Evolutionary conservation across 768 basidiomycete genomes (phyloP), one percentile per base, ranked within the genome.

Genomic region (Boletus tylopilopsis): DNA sequence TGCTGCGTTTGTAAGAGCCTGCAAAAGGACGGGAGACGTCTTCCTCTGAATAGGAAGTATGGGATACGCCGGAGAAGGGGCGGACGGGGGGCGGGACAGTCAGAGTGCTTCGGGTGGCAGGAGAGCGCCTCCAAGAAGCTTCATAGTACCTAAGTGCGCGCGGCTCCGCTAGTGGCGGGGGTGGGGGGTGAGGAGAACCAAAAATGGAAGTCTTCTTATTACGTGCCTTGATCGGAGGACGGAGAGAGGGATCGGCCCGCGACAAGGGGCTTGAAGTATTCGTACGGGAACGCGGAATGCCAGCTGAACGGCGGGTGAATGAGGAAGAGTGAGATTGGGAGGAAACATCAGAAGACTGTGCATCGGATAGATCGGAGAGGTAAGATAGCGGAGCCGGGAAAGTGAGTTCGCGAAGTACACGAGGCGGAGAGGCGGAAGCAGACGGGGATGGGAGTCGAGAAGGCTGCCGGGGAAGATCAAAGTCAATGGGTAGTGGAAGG

Each of bases 371-470:
- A 21, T 68, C 59, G 6, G 64, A 54, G 3, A 42, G 50, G 53
- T 77, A 80, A 13, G 83, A 83, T 5, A 91, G 72, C 0, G 89
- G 89, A 6, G 85, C 79, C 21, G 89, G 89, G 64, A 90, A 90
- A 9, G 76, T 79, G 49, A 91, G 76, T 54, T 87, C 81, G 39
- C 82, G 72, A 33, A 72, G 63, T 33, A 53, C 64, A 50, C 66
- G 62, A 60, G 63, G 64, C 50, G 66, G 62, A 1, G 60, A 57
- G 27, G 53, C 49, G 40, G 58, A 42, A 5, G 50, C 42, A 15
- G 54, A 36, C 2, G 60, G 57, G 0, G 39, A 57, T 12, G 56
- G 47, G 22, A 58, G 49, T 19, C 49, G 63, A 48, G 44, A 50
- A 19, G 58, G 46, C 11, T 57, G 68, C 5, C 64, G 64, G 5